phyloP scores from a whole-genome alignment of 2,329 filamentous ascomycete species.

The Didymella glomerata region DNA sequence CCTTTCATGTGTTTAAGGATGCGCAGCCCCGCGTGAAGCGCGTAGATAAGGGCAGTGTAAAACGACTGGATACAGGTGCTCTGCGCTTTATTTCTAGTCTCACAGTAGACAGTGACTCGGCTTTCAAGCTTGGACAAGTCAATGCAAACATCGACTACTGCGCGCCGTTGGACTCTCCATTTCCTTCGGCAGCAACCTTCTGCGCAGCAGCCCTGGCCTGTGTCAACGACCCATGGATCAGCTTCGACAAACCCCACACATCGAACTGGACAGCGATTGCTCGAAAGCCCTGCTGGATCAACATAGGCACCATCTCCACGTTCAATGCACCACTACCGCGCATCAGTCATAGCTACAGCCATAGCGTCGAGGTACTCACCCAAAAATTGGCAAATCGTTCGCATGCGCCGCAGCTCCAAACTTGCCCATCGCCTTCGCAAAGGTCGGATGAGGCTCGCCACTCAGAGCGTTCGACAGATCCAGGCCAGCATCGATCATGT shows the following conservation, averaged over 20 bases:
- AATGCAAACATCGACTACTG: not conserved
- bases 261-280: slow-evolving; percentile 38
- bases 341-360: slow-evolving; percentile 7
- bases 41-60: too few species aligned
- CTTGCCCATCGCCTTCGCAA: slow-evolving; percentile 31
- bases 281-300: slow-evolving; percentile 32
- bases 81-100: not conserved
- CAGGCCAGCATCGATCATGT: slow-evolving; percentile 37
- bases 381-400: slow-evolving; percentile 35
- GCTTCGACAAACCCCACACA: slow-evolving; percentile 34
- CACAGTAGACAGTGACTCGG: not conserved
- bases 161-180: slow-evolving; percentile 5
- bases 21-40: too few species aligned
- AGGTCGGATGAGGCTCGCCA: slow-evolving; percentile 29
- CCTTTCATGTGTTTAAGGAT: too few species aligned
- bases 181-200: slow-evolving; percentile 24
- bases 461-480: slow-evolving; percentile 25
- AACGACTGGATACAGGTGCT: not conserved
- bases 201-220: slow-evolving; percentile 31
- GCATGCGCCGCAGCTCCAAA: slow-evolving; percentile 35
- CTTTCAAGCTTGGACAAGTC: not conserved
- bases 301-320: slow-evolving; percentile 31
- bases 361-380: slow-evolving; percentile 18
- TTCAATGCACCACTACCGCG: slow-evolving; percentile 28
- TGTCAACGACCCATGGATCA: slow-evolving; percentile 29